Base-by-base conservation (phyloP, 2,329 filamentous ascomycete genomes). In the Polytolypa hystricis region DNA sequence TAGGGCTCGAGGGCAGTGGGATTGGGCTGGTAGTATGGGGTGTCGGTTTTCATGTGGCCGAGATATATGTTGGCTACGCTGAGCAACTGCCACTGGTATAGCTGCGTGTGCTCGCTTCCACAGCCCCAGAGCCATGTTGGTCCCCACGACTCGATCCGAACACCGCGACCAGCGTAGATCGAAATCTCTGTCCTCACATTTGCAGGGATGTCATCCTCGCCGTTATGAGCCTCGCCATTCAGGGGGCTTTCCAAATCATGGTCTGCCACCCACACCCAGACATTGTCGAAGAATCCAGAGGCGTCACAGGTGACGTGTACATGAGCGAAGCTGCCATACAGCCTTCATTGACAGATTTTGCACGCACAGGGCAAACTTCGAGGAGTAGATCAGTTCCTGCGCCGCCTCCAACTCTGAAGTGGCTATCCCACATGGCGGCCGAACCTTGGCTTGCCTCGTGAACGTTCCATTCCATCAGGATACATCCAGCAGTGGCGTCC, bases 31-130 rank as follows among this genome's bases (percentile, higher is more conserved):
- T 73, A 82, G 58, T 84, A 84, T 1, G 79, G 73, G 4, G 79
- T 77, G 55, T 84, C 79, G 33, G 78, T 77, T 52, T 84, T 79
- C 32, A 77, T 71, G 47, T 76, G 68, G 12, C 74, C 76, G 49
- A 76, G 70, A 53, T 35, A 35, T 35, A 35, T 35, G 21, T 35
- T 15, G 9, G 4, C 26, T 20, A 35, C 76, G 33, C 67, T 63
- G 46, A 65, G 59, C 35, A 83, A 61, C 47, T 82, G 74, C 30
- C 83, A 84, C 53, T 83, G 76, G 65, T 83, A 85, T n/a, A 81
- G 58, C 2, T 71, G 66, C 33, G 69, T 69, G 55, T 84, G 80
- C 58, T 84, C 80, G 0, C 72, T 71, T 0, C 73, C 67, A 1
- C 77, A 78, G 6, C 76, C 79, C 33, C 71, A 74, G 15, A 82